A percentile compares a stretch with the other conserved stretches of the same genome.
Evolutionary conservation across 2,329 filamentous ascomycete species (phyloP).

Genomic region (Lachnellula subtilissima): DNA sequence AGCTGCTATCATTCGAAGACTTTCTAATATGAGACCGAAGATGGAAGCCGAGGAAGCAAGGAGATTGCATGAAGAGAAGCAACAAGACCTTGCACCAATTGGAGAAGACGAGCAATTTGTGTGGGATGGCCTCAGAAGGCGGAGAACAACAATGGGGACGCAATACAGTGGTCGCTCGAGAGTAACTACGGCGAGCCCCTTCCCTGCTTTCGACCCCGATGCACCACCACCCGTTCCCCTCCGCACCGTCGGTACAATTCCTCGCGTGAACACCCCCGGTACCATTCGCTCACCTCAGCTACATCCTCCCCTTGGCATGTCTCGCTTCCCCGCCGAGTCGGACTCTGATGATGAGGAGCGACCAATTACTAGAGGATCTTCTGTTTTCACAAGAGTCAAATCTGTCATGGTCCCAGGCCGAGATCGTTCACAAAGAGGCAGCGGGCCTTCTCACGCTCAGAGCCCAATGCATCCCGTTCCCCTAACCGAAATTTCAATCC

Average conservation of each 20-base stretch:
- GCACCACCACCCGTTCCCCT: conserved; percentile 25
- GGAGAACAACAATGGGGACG: conserved; percentile 50
- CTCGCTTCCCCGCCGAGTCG: conserved; percentile 67
- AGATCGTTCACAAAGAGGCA: conserved; percentile 15
- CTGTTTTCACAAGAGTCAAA: conserved; percentile 38
- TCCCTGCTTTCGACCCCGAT: conserved; percentile 15
- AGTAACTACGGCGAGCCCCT: conserved; percentile 25
- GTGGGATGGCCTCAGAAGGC: conserved; percentile 84
- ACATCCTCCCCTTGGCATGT: conserved; percentile 84
- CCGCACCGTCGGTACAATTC: conserved; percentile 5
- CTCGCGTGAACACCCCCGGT: neutral
- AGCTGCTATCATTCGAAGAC: conserved; percentile 77
- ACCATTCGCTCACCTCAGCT: conserved; percentile 16
- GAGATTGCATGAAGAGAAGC: conserved; percentile 73
- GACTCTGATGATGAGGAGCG: conserved; percentile 51
- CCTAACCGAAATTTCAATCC: conserved; percentile 55
- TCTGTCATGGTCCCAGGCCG: conserved; percentile 25
- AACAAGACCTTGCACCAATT: conserved; percentile 68
- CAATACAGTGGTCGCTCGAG: conserved; percentile 30
- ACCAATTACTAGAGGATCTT: conserved; percentile 43
- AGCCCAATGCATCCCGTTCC: conserved; percentile 58
- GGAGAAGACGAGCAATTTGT: conserved; percentile 72
- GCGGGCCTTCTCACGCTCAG: conserved; percentile 35
- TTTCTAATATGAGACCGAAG: conserved; percentile 70
- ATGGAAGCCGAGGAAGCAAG: conserved; percentile 77